Evolutionary conservation across 176 grass and related monocot species (phyloP).

Genomic region (Chrysopogon serrulatus): DNA sequence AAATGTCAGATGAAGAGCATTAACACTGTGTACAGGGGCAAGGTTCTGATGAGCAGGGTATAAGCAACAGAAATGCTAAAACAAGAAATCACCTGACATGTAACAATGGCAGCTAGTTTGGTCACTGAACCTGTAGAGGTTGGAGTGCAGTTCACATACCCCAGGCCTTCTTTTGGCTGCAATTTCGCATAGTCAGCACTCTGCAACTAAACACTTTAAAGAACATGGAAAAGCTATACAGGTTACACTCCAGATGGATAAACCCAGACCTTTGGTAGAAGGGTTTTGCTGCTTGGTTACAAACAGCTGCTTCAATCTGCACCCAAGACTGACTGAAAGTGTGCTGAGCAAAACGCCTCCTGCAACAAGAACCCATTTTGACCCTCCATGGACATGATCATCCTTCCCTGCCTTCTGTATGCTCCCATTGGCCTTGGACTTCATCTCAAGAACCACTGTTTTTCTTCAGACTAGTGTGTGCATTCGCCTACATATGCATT

Average conservation of each 20-base stretch:
- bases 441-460: conserved; percentile 40
- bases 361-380: conserved; percentile 76
- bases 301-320: conserved; percentile 67
- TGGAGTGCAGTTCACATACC: conserved; percentile 51
- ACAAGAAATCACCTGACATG: conserved; percentile 59
- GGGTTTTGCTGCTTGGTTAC: conserved; percentile 48
- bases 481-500: conserved; percentile 18
- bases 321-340: conserved; percentile 69
- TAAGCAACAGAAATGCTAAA: background rate
- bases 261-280: conserved; percentile 48
- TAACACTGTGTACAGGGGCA: background rate
- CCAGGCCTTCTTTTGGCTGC: conserved; percentile 55
- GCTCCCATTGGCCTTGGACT: conserved; percentile 43
- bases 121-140: conserved; percentile 63
- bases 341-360: conserved; percentile 73
- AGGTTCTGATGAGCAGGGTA: background rate
- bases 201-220: background rate
- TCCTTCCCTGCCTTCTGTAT: conserved; percentile 41
- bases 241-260: background rate
- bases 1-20: background rate
- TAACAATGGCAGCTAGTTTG: conserved; percentile 47
- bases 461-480: background rate
- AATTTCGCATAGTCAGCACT: conserved; percentile 10
- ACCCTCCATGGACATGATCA: conserved; percentile 47
- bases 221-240: background rate